phyloP scores from a whole-genome alignment of 257 asterid genomes.

The Salvia rosmarinus region DNA sequence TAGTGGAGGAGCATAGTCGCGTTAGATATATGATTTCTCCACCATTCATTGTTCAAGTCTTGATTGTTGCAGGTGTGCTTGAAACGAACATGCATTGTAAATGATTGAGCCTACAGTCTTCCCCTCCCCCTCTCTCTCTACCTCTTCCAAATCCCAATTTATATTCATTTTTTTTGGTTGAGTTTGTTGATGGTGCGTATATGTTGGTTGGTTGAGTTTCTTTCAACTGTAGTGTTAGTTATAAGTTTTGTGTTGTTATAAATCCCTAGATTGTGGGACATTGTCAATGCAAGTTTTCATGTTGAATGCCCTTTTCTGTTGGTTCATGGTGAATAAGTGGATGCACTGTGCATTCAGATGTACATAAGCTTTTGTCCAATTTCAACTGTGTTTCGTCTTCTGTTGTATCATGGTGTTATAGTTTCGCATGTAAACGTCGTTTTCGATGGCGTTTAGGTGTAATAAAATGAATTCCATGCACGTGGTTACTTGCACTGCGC shows the following conservation, averaged over 20 bases:
- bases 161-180: constrained; percentile 33
- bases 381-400: too few relatives aligned
- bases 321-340: too few relatives aligned
- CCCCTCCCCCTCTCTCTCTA: background rate
- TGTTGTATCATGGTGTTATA: too few relatives aligned
- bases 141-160: constrained; percentile 18
- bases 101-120: constrained; percentile 32
- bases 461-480: background rate
- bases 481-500: too few relatives aligned
- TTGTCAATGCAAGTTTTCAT: background rate
- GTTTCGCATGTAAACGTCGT: too few relatives aligned
- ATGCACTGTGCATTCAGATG: too few relatives aligned
- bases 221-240: too few relatives aligned
- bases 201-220: too few relatives aligned
- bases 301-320: background rate
- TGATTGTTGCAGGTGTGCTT: constrained; percentile 25
- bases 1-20: constrained; percentile 24
- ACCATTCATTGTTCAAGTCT: constrained; percentile 21
- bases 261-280: background rate
- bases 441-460: background rate
- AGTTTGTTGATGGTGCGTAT: background rate
- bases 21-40: constrained; percentile 9
- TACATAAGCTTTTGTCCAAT: too few relatives aligned
- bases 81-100: constrained; percentile 34
- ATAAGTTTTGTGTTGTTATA: too few relatives aligned